Evolutionary conservation across 73 alveolate genomes (phyloP), one percentile per base, ranked within the genome.

Genomic region (Paramecium pentaurelia): DNA sequence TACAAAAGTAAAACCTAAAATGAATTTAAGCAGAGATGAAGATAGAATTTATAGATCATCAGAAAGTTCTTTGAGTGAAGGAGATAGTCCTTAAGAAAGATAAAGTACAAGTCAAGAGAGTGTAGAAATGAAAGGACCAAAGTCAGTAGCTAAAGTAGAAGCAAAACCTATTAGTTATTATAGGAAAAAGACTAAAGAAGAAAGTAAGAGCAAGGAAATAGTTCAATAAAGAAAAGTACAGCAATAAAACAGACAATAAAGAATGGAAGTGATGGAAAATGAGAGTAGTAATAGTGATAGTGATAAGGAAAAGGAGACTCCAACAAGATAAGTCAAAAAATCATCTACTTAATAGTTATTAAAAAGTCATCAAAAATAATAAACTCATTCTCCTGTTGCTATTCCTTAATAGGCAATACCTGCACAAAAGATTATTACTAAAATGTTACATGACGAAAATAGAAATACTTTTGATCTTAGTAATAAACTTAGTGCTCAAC

Each of bases 1-100:
- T 4, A 83, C 77, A 3, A 89, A 89, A 36, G 85, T 83, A 25
- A 89, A 83, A 47, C 94, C 88, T 71, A 89, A 89, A 71, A 45
- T 89, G 59, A 83, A 89, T 89, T 54, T 89, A 42, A 71, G 77
- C 18, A 71, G 75, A 44, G 59, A 71, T 71, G 94, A 89, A 32
- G 90, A 70, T 30, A 89, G 75, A 51, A 27, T 60, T 28, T 89
- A 71, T 22, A 38, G 92, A 20, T 45, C 92, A 32, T 71, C 92
- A 28, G 94, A 89, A 47, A 71, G 92, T 44, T 77, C 86, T 6
- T 71, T 47, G 30, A 47, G 85, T 40, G 94, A 89, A 16, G 87
- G 60, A 45, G 75, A 83, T 16, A 38, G 80, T 20, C 64, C 68
- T 16, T 34, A 89, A 89, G 84, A 64, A 45, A 42, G 71, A 71